Base-by-base conservation (phyloP, 2,329 filamentous ascomycete genomes). In the Aspergillus felis region DNA sequence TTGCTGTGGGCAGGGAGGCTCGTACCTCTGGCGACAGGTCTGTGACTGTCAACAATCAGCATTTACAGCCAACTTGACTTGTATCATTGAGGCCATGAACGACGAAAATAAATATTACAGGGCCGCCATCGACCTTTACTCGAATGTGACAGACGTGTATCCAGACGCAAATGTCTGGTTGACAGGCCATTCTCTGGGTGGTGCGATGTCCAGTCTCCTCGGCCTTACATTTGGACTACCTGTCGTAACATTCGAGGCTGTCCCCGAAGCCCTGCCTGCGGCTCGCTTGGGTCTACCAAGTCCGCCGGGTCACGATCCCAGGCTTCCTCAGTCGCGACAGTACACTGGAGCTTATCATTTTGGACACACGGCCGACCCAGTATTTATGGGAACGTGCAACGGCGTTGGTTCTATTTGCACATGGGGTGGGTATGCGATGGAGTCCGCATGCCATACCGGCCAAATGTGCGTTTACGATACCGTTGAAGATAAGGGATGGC, bases 361-460 rank as follows among this genome's bases (percentile, higher is more conserved):
- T 71, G 94, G 94, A 3, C 92, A 97, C 68, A 97, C 92, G 0
- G 94, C 94, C 0, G 94, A 99, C 73, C 94, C 94, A 0, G 87
- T 99, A 35, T 99, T 88, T 68, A 92, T 97, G 78, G 94, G 94
- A 32, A 90, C 88, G 0, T 97, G 94, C 76, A 97, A 96, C 68
- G 90, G 90, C 32, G 91, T 90, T 2, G 92, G 90, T 2, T 92
- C 93, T 2, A 87, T 88, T 10, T 97, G 94, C 74, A 94, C 92
- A 0, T 87, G 96, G 68, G 93, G 87, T 1, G 94, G 94, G 0
- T 99, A 97, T 71, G 92, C 94, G 1, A 84, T 99, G 81, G 92
- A 99, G 74, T 89, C 91, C 12, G 82, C 87, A n/a, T 99, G 94
- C 66, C 94, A 97, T 67, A 89, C 91, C 0, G 94, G 94, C 7